A percentile compares a stretch with the other conserved stretches of the same genome.
Evolutionary conservation across 2,329 filamentous ascomycete species (phyloP).

Genomic region (Periglandula ipomoeae): DNA sequence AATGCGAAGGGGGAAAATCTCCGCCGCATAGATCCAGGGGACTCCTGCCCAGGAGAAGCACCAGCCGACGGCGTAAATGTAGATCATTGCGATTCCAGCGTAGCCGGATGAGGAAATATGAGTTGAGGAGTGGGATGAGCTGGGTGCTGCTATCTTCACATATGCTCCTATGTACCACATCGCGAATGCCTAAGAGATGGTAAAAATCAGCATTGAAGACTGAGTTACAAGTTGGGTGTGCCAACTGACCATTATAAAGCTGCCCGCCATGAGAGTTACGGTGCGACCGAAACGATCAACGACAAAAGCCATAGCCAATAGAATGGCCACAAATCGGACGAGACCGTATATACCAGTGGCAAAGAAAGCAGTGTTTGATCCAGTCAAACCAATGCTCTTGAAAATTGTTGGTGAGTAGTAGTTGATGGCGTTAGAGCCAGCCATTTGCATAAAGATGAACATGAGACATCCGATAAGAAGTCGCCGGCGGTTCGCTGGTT

Average conservation of each 20-base stretch:
- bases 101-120: constrained; percentile 22
- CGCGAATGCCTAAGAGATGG: constrained; percentile 9
- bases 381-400: constrained; percentile 25
- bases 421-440: constrained; percentile 49
- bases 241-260: constrained; percentile 24
- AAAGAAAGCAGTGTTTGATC: constrained; percentile 23
- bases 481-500: not conserved
- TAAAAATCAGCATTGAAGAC: not conserved
- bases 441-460: constrained; percentile 20
- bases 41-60: constrained; percentile 38
- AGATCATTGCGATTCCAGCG: not conserved
- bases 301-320: constrained; percentile 7
- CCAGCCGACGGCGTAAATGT: constrained; percentile 14
- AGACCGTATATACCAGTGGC: constrained; percentile 33
- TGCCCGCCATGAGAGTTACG: constrained; percentile 33
- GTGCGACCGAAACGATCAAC: constrained; percentile 29
- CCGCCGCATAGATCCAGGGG: constrained; percentile 30
- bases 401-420: constrained; percentile 40
- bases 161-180: constrained; percentile 32
- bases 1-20: constrained; percentile 28
- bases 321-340: constrained; percentile 26
- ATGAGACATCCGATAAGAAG: constrained; percentile 16
- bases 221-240: not conserved
- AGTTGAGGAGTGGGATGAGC: not conserved
- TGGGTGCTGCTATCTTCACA: constrained; percentile 22